Percentiles rank a stretch among this genome's conserved stretches.
Evolutionary conservation across 768 basidiomycete genomes (phyloP).

Genomic region (Lentinula guzmanii): DNA sequence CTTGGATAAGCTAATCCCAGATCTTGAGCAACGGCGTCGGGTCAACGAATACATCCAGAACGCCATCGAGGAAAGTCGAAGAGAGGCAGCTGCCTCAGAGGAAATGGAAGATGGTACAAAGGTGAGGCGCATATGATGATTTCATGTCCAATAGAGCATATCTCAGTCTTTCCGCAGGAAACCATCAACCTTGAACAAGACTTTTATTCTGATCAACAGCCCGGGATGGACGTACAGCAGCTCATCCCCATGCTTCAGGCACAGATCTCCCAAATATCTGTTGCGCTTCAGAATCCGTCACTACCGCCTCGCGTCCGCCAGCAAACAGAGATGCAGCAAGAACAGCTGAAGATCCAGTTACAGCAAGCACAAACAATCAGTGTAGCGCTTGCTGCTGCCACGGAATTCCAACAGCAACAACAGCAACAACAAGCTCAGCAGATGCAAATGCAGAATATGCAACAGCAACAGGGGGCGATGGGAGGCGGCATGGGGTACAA

Average conservation of each 20-base stretch:
- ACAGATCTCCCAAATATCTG: constrained; percentile 73
- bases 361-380: constrained; percentile 73
- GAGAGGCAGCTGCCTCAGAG: constrained; percentile 42
- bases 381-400: constrained; percentile 55
- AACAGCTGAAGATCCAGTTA: constrained; percentile 73
- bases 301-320: constrained; percentile 69
- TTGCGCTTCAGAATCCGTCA: constrained; percentile 72
- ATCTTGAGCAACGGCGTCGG: constrained; percentile 72
- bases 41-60: constrained; percentile 81
- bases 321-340: constrained; percentile 78
- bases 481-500: constrained; percentile 11
- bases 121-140: background rate
- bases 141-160: background rate
- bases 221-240: constrained; percentile 61
- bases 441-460: constrained; percentile 37
- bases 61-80: constrained; percentile 72
- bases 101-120: constrained; percentile 19
- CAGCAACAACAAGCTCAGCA: constrained; percentile 29
- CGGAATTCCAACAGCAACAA: constrained; percentile 51
- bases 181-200: constrained; percentile 42
- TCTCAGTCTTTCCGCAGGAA: background rate
- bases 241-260: constrained; percentile 82
- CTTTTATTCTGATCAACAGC: constrained; percentile 68
- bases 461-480: constrained; percentile 35
- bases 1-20: constrained; percentile 78